Evolutionary conservation across 1,284 basidiomycete genomes (phyloP), one percentile per base, ranked within the genome.

Genomic region (Prillingera fragicola): DNA sequence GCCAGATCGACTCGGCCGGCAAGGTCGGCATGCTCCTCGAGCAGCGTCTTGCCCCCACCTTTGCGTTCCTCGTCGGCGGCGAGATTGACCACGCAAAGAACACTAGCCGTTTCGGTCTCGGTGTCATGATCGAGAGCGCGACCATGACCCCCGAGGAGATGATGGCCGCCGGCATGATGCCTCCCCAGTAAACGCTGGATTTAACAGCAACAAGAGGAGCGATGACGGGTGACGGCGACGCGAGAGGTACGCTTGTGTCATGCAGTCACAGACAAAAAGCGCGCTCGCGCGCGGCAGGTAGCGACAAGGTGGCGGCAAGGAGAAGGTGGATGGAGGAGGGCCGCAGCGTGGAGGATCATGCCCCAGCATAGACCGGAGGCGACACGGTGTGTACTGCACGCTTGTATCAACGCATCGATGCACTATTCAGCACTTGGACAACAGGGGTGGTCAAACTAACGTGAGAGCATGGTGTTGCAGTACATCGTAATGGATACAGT

Each of bases 41-140:
- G 74, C 94, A 97, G 71, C 80, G 91, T 46, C 87, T 98, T 70
- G 88, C 88, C 18, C 95, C 95, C 8, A 83, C 87, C 10, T 96
- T 99, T 65, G 83, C 88, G 5, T 92, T 99, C 78, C 75, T 94
- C 57, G 83, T 99, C 52, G 82, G 87, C 14, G 94, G 95, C 13
- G 94, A 98, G 78, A 91, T 99, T 56, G 95, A 98, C 71, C 94
- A 98, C 78, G 84, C 89, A 76, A 95, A 94, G 88, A 90, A 88
- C 73, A 77, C 87, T 31, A 85, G 87, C 42, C 92, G 92, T 74
- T 85, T 96, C 52, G 94, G 94, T 52, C 82, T 97, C 13, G 92
- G 91, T 72, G 86, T 97, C 68, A 89, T 90, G 85, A 87, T 97
- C 58, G 92, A 97, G 78, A 69, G 66, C 18, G 62, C 61, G 12